Evolutionary conservation across 1,139 yeast species (phyloP), one percentile per base, ranked within the genome.

Genomic region (Suhomyces taliae): DNA sequence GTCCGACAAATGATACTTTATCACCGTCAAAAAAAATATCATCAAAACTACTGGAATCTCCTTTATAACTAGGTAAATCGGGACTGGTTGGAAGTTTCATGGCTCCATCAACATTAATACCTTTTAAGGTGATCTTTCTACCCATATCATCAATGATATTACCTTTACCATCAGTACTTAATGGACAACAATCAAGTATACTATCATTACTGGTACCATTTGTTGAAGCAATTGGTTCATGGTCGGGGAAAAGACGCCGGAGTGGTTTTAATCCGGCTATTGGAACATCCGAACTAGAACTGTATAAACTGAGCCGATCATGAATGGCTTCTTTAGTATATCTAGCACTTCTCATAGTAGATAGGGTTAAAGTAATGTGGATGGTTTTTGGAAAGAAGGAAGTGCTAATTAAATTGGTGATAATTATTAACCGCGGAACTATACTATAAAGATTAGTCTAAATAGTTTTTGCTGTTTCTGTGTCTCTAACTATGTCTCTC

Each of bases 71-170:
- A 0, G 87, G 79, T 55, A 80, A 64, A 47, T 65, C 54, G 0
- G 95, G 95, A 1, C 51, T 57, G 1, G 69, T 61, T 0, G 98
- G 98, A 40, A 82, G 68, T 62, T 91, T 91, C 57, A 87, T 76
- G 39, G 85, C 82, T 0, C 89, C 85, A 51, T 91, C 95, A 27
- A 90, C 68, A 62, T 91, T 91, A 51, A 91, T 87, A 1, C 98
- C 98, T 52, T 89, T 82, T 37, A 91, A 68, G 11, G 78, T 73
- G 8, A 90, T 71, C 24, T 70, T 72, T 40, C 96, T 71, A 2
- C 88, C 91, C 2, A 70, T 53, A 0, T 61, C 52, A 61, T 90
- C 95, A 3, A 78, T 66, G 59, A 91, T 82, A 50, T 76, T 70
- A 2, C 95, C 95, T 29, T 66, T 50, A 7, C 63, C 66, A 47